Percentiles rank a stretch among this genome's conserved stretches.
Evolutionary conservation across 768 basidiomycete genomes (phyloP).

Genomic region (Amanita pseudoporphyria): DNA sequence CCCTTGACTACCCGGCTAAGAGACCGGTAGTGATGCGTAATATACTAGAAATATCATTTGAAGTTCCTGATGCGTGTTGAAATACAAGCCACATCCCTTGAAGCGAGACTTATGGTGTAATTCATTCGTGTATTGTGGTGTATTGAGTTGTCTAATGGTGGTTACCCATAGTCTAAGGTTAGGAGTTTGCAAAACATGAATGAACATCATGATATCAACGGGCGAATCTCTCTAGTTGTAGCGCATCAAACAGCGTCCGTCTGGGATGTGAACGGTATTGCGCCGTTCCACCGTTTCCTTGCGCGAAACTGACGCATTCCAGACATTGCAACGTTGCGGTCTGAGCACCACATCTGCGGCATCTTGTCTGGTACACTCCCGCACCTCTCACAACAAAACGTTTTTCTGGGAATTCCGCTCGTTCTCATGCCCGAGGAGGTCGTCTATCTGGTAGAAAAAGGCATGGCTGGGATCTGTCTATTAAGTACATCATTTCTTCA

Average conservation of each 20-base stretch:
- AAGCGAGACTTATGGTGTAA: slow-evolving; percentile 37
- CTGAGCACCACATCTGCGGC: slow-evolving; percentile 76
- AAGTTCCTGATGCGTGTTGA: slow-evolving; percentile 34
- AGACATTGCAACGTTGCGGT: slow-evolving; percentile 79
- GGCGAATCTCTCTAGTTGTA: slow-evolving; percentile 53
- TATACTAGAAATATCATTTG: slow-evolving; percentile 60
- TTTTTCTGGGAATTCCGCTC: slow-evolving; percentile 89
- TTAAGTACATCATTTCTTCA: no score
- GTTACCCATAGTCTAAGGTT: no score
- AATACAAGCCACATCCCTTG: slow-evolving; percentile 56
- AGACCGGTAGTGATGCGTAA: slow-evolving; percentile 92
- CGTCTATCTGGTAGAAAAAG: slow-evolving; percentile 74
- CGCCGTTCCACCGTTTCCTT: slow-evolving; percentile 3
- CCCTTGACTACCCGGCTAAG: slow-evolving; percentile 95
- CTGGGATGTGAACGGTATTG: slow-evolving; percentile 78
- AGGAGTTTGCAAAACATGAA: neutral
- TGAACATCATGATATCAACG: slow-evolving; percentile 13
- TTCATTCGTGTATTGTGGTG: no score
- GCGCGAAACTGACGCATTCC: slow-evolving; percentile 5
- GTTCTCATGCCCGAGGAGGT: slow-evolving; percentile 88
- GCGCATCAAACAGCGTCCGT: slow-evolving; percentile 76
- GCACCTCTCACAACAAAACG: slow-evolving; percentile 92
- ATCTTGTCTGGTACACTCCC: slow-evolving; percentile 86
- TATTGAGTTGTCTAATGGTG: no score
- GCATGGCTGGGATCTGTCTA: no score